Evolutionary conservation across 768 basidiomycete species (phyloP).

Genomic region (Rhodotorula babjevae): DNA sequence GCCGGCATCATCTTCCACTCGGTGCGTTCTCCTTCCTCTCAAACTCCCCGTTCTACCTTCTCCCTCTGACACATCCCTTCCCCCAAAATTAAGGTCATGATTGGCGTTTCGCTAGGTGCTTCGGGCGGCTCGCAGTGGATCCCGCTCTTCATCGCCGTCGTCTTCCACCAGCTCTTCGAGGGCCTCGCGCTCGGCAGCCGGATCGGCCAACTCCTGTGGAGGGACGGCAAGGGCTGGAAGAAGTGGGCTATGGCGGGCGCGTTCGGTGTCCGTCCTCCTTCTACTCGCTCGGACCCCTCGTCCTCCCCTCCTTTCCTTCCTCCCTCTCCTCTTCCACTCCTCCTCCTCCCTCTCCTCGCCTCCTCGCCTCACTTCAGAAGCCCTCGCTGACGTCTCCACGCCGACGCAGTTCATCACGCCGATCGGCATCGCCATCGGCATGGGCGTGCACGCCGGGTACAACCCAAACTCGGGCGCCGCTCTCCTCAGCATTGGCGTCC

Average conservation of each 20-base stretch:
- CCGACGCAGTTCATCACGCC: constrained; percentile 43
- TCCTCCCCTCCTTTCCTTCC: neutral
- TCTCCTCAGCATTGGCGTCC: constrained; percentile 44
- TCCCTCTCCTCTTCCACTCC: no score
- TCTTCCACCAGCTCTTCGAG: constrained; percentile 46
- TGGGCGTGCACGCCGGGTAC: constrained; percentile 44
- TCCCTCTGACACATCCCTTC: no score
- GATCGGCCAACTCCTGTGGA: constrained; percentile 40
- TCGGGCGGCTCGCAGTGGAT: constrained; percentile 44
- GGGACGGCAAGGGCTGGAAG: constrained; percentile 1
- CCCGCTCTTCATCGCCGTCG: constrained; percentile 46
- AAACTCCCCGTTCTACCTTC: no score
- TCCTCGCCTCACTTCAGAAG: no score
- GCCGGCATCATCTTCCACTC: constrained; percentile 44
- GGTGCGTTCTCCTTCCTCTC: neutral
- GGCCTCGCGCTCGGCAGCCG: constrained; percentile 45
- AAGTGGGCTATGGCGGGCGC: constrained; percentile 38
- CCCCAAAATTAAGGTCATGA: no score
- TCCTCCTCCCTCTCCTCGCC: neutral
- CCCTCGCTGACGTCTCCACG: neutral
- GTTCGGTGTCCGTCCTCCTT: constrained; percentile 15
- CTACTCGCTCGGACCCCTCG: no score
- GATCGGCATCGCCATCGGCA: constrained; percentile 45
- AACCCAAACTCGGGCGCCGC: constrained; percentile 43
- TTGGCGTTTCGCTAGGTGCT: constrained; percentile 45